These are phyloP conservation scores for Cairneyella variabilis DNA, from an alignment of 495 filamentous ascomycete species.

Conservation along the genomic window DNA sequence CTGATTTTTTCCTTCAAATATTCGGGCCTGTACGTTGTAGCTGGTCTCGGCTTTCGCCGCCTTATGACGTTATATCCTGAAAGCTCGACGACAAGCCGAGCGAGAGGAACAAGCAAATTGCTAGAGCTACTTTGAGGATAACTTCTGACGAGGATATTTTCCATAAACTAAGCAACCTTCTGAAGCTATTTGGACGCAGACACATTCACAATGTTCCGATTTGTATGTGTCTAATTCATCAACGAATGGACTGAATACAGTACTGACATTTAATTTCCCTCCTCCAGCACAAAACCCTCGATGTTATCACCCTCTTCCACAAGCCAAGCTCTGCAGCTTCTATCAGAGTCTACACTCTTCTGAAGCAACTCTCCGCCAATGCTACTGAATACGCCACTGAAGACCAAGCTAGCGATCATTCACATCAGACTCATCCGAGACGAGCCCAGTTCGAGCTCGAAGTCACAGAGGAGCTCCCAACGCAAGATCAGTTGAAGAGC, in stretches of 20 bases:
- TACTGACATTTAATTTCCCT: constrained; percentile 2
- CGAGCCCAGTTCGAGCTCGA: constrained; percentile 76
- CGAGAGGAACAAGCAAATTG: not conserved
- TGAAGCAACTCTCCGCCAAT: constrained; percentile 69
- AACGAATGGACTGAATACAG: constrained; percentile 1
- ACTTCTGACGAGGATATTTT: no score
- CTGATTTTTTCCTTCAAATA: no score
- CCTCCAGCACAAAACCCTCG: constrained; percentile 69
- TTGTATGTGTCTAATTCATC: constrained; percentile 30
- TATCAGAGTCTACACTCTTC: constrained; percentile 59
- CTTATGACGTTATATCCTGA: not conserved
- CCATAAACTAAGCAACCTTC: no score
- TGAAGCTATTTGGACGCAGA: no score
- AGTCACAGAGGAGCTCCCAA: constrained; percentile 76
- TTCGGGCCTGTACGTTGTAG: not conserved
- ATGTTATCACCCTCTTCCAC: constrained; percentile 97
- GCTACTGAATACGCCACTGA: constrained; percentile 56
- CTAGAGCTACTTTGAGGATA: no score
- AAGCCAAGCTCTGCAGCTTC: constrained; percentile 63
- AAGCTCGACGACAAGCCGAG: no score
- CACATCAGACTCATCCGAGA: constrained; percentile 42
- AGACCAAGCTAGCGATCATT: constrained; percentile 62
- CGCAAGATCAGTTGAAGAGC: constrained; percentile 74
- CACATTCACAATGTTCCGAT: constrained; percentile 39
- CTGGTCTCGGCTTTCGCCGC: not conserved